Evolutionary conservation across 2,329 filamentous ascomycete genomes (phyloP), one percentile per base, ranked within the genome.

Genomic region (Colletotrichum sidae): DNA sequence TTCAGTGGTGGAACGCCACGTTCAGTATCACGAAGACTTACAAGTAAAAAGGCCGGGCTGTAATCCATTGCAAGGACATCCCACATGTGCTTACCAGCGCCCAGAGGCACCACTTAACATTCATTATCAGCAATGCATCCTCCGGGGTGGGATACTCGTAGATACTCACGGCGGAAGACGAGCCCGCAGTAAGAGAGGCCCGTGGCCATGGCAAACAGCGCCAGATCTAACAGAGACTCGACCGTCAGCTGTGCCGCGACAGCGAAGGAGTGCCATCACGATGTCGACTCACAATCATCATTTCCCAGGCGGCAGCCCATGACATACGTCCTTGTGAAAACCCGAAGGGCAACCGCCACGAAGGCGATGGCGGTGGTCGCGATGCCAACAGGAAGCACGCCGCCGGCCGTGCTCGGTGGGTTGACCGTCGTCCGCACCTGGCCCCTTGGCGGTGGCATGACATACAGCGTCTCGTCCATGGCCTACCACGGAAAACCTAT

Each of bases 271-370:
- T 33, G 10, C 17, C 5, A 25, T 25, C 13, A 6, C 17, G 2
- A 25, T 25, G 25, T 25, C 25, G 11, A 68, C 73, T 55, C 34
- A 75, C 73, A 74, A 37, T 75, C 73, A 60, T 75, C 73, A 8
- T 51, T 50, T 7, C 73, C 73, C 53, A 75, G 33, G 8, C 68
- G 60, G 15, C 70, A 66, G 54, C 72, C 71, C 1, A 74, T 73
- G 15, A 75, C 71, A 47, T 70, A 71, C 49, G 69, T 74, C 33
- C 73, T 69, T 2, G 73, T 75, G 15, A 74, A 74, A 0, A 73
- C 17, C 2, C 73, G 67, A 9, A 75, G 64, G 8, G 56, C 17
- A 6, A 75, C 71, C 34, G 69, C 60, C 0, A 74, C 41, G 2
- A 64, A 54, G 2, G 73, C 72, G 25, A 73, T 56, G 0, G 65